phyloP scores from a whole-genome alignment of 2,329 filamentous ascomycete species.

The Mariannaea elegans region DNA sequence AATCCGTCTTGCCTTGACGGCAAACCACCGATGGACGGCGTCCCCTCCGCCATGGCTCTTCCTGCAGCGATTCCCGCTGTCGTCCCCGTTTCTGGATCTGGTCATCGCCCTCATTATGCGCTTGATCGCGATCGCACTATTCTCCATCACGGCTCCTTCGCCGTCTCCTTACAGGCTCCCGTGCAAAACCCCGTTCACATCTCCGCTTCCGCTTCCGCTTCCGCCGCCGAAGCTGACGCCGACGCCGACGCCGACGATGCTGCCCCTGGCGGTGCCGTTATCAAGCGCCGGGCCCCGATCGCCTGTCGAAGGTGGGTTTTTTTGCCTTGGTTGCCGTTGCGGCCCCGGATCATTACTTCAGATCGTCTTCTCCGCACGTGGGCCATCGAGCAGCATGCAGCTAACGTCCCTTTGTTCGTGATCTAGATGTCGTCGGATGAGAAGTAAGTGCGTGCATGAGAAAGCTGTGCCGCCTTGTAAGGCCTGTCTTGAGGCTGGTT shows the following conservation, averaged over 20 bases:
- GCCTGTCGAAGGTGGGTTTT: slow-evolving; percentile 60
- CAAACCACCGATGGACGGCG: slow-evolving; percentile 19
- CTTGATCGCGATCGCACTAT: slow-evolving; percentile 10
- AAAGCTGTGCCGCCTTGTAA: slow-evolving; percentile 60
- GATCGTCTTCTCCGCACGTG: neutral
- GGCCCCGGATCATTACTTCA: neutral
- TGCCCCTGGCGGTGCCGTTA: slow-evolving; percentile 28
- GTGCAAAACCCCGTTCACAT: neutral
- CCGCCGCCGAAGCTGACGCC: slow-evolving; percentile 6
- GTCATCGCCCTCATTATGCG: neutral
- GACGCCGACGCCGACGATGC: slow-evolving; percentile 13
- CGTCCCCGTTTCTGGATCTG: neutral
- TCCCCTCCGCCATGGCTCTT: slow-evolving; percentile 13
- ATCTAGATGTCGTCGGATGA: slow-evolving; percentile 62
- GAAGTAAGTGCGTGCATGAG: slow-evolving; percentile 64
- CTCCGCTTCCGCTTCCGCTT: slow-evolving; percentile 4
- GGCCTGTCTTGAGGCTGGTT: slow-evolving; percentile 60
- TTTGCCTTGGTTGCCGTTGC: slow-evolving; percentile 1
- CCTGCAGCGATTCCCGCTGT: slow-evolving; percentile 7
- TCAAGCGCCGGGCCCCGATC: slow-evolving; percentile 61
- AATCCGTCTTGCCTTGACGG: slow-evolving; percentile 3
- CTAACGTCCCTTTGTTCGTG: neutral
- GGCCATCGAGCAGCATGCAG: neutral
- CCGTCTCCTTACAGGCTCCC: neutral
- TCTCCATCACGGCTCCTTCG: neutral